phyloP scores from a whole-genome alignment of 768 basidiomycete genomes.

The Terana coerulea region DNA sequence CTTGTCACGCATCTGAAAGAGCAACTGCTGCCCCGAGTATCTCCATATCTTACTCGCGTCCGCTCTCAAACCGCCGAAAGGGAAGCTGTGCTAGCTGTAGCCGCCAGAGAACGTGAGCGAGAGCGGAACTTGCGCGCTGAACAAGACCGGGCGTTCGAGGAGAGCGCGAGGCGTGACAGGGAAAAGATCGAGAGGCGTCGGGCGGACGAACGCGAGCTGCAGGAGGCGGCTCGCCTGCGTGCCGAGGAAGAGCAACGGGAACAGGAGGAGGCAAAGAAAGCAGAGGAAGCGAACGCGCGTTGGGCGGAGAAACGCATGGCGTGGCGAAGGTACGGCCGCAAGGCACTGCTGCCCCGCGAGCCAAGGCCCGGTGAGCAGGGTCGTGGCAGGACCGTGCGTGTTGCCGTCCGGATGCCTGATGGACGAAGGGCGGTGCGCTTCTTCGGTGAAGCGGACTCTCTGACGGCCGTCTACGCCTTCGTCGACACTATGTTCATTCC shows the following conservation, averaged over 20 bases:
- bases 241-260: conserved; percentile 28
- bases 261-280: conserved; percentile 34
- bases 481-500: conserved; percentile 64
- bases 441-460: conserved; percentile 45
- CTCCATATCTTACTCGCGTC: conserved; percentile 67
- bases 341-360: conserved; percentile 39
- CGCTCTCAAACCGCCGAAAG: conserved; percentile 46
- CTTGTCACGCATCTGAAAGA: conserved; percentile 65
- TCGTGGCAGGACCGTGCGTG: conserved; percentile 44
- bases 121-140: conserved; percentile 65
- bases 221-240: conserved; percentile 33
- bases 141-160: conserved; percentile 77
- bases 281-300: conserved; percentile 31
- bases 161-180: conserved; percentile 60
- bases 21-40: conserved; percentile 77
- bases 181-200: conserved; percentile 61
- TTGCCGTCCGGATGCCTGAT: conserved; percentile 50
- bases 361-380: conserved; percentile 23
- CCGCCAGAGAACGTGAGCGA: conserved; percentile 41
- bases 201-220: conserved; percentile 42
- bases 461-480: conserved; percentile 69
- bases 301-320: conserved; percentile 28
- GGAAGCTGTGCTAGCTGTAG: conserved; percentile 33
- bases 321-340: conserved; percentile 62
- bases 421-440: conserved; percentile 51